Evolutionary conservation across 768 basidiomycete genomes (phyloP).

Genomic region (Mycena capillaripes): DNA sequence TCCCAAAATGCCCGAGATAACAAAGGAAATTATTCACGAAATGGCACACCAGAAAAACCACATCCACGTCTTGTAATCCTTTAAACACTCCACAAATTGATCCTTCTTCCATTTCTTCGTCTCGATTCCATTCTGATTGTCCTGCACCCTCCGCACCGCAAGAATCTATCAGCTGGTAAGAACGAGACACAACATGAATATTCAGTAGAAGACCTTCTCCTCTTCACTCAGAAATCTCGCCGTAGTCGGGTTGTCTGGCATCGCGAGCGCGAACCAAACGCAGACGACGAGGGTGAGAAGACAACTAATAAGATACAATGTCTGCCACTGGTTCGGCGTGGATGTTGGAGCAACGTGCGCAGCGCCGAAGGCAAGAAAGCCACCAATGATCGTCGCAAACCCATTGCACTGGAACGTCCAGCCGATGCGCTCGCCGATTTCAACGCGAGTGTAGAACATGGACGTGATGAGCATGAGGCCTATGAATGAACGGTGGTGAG

Average conservation of each 20-base stretch:
- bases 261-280: neutral
- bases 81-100: neutral
- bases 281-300: neutral
- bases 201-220: neutral
- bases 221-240: neutral
- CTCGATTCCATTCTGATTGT: constrained; percentile 1
- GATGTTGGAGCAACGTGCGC: neutral
- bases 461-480: neutral
- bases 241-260: constrained; percentile 1
- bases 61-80: constrained; percentile 3
- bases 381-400: neutral
- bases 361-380: neutral
- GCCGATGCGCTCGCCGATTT: neutral
- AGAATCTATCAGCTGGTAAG: neutral
- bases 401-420: constrained; percentile 2
- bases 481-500: neutral
- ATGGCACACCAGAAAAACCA: constrained; percentile 1
- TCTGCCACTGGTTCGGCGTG: neutral
- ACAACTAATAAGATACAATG: neutral
- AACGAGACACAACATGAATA: neutral
- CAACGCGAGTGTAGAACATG: constrained; percentile 3
- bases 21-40: neutral
- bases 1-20: neutral
- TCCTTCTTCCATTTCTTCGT: constrained; percentile 1
- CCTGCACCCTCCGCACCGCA: neutral